These are phyloP conservation scores for Capsicum chinense DNA, from an alignment of 257 asterid genomes.

Conservation along the genomic window DNA sequence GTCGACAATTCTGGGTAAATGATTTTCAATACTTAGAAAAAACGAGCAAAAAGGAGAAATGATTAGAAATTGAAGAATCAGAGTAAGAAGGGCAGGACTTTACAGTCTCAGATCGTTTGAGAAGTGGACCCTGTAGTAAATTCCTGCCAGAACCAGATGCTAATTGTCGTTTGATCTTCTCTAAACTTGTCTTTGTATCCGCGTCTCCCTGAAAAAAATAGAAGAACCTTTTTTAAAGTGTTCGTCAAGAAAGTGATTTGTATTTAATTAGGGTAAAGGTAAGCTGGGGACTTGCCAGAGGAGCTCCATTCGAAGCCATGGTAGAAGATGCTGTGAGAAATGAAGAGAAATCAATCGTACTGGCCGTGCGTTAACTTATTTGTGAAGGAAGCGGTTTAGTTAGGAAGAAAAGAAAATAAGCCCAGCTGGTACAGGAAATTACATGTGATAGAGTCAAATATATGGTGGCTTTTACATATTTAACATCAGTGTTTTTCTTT, in stretches of 20 bases:
- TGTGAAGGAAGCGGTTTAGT: constrained; percentile 47
- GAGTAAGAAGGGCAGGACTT: constrained; percentile 1
- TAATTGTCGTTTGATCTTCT: constrained; percentile 95
- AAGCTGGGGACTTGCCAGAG: constrained; percentile 44
- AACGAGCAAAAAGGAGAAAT: background rate
- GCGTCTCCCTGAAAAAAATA: constrained; percentile 62
- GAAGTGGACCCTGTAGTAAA: constrained; percentile 93
- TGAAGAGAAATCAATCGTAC: constrained; percentile 17
- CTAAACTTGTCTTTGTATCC: constrained; percentile 89
- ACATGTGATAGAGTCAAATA: too few species aligned
- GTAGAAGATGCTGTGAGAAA: constrained; percentile 25
- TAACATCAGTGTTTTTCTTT: too few species aligned
- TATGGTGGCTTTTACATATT: too few species aligned
- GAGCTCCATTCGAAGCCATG: constrained; percentile 70
- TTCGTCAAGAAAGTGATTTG: background rate
- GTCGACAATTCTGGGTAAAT: background rate
- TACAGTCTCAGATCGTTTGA: constrained; percentile 99
- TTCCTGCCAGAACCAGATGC: constrained; percentile 94
- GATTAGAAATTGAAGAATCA: background rate
- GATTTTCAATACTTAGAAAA: background rate
- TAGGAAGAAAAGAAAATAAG: constrained; percentile 4
- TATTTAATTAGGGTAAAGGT: constrained; percentile 22
- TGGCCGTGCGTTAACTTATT: background rate
- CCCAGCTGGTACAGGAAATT: background rate
- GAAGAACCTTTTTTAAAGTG: constrained; percentile 23